Evolutionary conservation across 164 flowering plant species (phyloP).

Genomic region (Magnolia sinica): DNA sequence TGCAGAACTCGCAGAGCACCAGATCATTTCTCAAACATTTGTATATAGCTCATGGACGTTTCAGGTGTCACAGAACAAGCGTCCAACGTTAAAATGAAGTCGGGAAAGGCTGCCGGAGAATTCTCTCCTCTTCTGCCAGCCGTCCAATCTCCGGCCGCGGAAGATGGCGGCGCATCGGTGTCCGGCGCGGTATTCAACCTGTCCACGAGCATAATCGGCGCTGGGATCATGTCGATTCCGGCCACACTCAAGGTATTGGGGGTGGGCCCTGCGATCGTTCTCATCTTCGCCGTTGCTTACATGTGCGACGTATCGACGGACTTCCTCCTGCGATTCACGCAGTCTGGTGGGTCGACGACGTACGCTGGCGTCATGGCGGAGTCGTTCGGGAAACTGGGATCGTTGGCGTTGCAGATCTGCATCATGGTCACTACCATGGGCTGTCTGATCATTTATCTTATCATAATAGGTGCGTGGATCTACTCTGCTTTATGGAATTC

Average conservation of each 20-base stretch:
- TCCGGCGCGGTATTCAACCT: slow-evolving; percentile 86
- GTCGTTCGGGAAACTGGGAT: slow-evolving; percentile 68
- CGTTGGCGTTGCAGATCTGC: slow-evolving; percentile 61
- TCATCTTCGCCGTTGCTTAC: slow-evolving; percentile 53
- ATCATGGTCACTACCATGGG: slow-evolving; percentile 70
- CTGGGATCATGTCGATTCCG: slow-evolving; percentile 97
- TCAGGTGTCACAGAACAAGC: too few relatives aligned
- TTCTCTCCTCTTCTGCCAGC: slow-evolving; percentile 36
- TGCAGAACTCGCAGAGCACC: too few relatives aligned
- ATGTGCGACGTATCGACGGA: slow-evolving; percentile 66
- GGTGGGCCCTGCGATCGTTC: slow-evolving; percentile 54
- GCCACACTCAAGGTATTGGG: slow-evolving; percentile 88
- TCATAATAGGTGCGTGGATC: slow-evolving; percentile 64
- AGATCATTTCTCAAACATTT: too few relatives aligned
- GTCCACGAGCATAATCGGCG: slow-evolving; percentile 89
- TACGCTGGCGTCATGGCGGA: slow-evolving; percentile 85
- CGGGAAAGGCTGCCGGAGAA: slow-evolving; percentile 18
- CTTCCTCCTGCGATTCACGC: slow-evolving; percentile 64
- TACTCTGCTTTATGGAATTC: not conserved
- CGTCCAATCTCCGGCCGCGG: not conserved
- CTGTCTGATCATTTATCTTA: slow-evolving; percentile 58
- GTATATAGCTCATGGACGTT: too few relatives aligned
- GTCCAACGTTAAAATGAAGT: slow-evolving; percentile 6
- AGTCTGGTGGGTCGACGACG: slow-evolving; percentile 47
- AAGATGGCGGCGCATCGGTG: slow-evolving; percentile 29